Evolutionary conservation across 129 eudicot species (phyloP), one percentile per base, ranked within the genome.

Genomic region (Artemisia annua): DNA sequence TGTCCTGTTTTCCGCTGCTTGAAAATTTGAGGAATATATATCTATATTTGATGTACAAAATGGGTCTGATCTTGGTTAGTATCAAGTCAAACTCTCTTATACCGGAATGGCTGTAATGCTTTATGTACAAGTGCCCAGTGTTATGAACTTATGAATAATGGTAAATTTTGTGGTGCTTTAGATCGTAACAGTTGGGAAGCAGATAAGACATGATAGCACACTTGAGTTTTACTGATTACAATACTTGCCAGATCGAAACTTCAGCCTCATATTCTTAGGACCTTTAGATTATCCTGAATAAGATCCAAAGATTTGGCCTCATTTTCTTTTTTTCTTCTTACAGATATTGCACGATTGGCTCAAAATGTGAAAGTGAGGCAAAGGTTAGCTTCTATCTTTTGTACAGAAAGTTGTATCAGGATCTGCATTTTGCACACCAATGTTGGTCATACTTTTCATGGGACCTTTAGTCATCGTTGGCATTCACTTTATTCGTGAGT

Each of bases 321-420:
- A 18, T 63, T 10, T 20, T 46, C 46, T 71, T 63, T 50, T 57
- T 63, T 70, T 65, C 63, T 18, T 24, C 60, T 70, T 66, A 20
- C 93, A 94, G 98, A 88, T 79, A 86, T 94, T 77, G 90, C 86
- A 16, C 82, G 77, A 80, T 83, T 94, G 91, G 98, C 98, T 75
- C 96, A 90, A 83, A 55, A 86, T 80, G 97, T 94, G 70, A 94
- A 94, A 90, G 96, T 94, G 77, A 84, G 98, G 80, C 98, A 94
- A 90, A 94, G 98, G 98, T 94, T 63, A 68, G 78, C 48, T 49
- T 72, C 52, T 18, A 8, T 77, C 60, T 84, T 43, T 57, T 62
- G 57, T 68, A 46, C 60, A 35, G 14, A 59, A 46, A 18, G 65
- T 26, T 35, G 20, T 74, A 32, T 74, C 18, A 28, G 35, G 30